Evolutionary conservation across 129 eudicot genomes (phyloP).

Genomic region (Ambrosia trifida): DNA sequence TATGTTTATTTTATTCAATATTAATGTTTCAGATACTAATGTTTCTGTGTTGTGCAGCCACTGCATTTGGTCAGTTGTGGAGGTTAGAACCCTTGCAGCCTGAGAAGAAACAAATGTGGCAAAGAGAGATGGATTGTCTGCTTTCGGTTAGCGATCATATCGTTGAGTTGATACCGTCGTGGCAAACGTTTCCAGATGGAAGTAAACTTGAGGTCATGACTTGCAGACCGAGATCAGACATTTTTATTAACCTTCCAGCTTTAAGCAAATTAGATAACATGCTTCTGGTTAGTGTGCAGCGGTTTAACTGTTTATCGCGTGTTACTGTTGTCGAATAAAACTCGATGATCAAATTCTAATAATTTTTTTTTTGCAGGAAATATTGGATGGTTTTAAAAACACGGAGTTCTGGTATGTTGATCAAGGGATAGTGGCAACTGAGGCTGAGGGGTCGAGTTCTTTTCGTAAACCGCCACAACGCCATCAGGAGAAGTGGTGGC

Average conservation of each 20-base stretch:
- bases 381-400: conserved; percentile 66
- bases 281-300: conserved; percentile 64
- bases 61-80: conserved; percentile 92
- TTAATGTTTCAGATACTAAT: neutral
- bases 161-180: conserved; percentile 75
- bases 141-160: conserved; percentile 86
- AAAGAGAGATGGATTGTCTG: conserved; percentile 90
- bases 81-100: conserved; percentile 78
- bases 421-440: conserved; percentile 72
- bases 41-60: conserved; percentile 47
- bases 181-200: conserved; percentile 95
- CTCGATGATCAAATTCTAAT: conserved; percentile 70
- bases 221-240: conserved; percentile 72
- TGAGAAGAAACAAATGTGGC: conserved; percentile 91
- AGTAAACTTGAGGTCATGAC: conserved; percentile 92
- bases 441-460: conserved; percentile 66
- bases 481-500: conserved; percentile 97
- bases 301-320: neutral
- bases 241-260: conserved; percentile 89
- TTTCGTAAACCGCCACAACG: conserved; percentile 69
- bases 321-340: conserved; percentile 13
- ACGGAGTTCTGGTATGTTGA: conserved; percentile 97
- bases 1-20: neutral
- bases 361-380: conserved; percentile 51
- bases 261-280: conserved; percentile 81